Evolutionary conservation across 306 rosid species (phyloP), one percentile per base, ranked within the genome.

Genomic region (Gleditsia sinensis): DNA sequence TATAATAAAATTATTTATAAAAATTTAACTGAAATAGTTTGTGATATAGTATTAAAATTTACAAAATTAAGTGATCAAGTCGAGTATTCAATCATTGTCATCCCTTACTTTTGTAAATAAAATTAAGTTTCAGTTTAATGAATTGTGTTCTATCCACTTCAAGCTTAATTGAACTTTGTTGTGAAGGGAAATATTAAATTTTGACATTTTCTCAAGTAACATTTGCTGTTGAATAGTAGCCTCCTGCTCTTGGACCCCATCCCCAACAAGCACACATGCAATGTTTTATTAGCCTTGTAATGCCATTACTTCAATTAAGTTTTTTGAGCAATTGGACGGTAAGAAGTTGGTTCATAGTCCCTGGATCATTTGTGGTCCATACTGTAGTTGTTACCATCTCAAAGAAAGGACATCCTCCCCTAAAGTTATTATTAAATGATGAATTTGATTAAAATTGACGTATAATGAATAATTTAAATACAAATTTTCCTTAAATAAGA

Each of bases 191-290:
- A n/a, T n/a, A n/a, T n/a, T n/a, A n/a, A n/a, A n/a, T n/a, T n/a
- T 59, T 42, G 6, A 79, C n/a, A 17, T 64, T 78, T 75, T 51
- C 43, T 48, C 4, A 37, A 50, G 32, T 62, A 60, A 40, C 72
- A 70, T 70, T 13, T 56, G 76, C 17, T 57, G 81, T 64, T 75
- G 50, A 75, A 58, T 83, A 8, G 6, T 25, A 83, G 21, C 68
- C 62, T 71, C 81, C 40, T 67, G 58, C 74, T 32, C 59, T 76
- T 50, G 84, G 87, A 71, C 87, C 84, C 87, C 69, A 75, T 79
- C 21, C 60, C 74, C 66, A 75, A 79, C 84, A 79, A 67, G 67
- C 79, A 79, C 84, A 83, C 87, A 79, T 79, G 87, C 43, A 20
- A 80, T 83, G 82, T 79, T 77, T 75, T 72, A 67, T 81, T 63